Base-by-base conservation (phyloP, 352 stramenopile genomes). In the Pythium apleroticum region DNA sequence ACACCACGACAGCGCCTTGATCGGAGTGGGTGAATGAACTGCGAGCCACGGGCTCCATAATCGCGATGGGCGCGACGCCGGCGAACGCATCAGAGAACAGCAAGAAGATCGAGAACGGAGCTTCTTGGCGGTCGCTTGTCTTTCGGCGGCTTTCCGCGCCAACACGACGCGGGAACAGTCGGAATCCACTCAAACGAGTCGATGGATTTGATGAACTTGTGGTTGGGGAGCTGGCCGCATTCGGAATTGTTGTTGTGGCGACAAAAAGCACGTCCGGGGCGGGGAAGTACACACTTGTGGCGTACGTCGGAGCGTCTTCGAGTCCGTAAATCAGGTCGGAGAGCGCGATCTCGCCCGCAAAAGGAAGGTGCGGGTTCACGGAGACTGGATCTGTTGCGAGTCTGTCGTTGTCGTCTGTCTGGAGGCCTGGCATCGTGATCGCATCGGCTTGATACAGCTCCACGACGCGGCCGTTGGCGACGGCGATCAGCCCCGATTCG, bases 141-240 rank as follows among this genome's bases (percentile, higher is more conserved):
- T 19, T 12, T 14, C 6, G 19, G 20, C 20, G 43, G 20, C 5
- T 15, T 14, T 27, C n/a, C 3, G 4, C 43, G 12, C 43, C 20
- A 4, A 55, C 60, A 63, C 24, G 46, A 46, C 57, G 57, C 1
- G 60, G 19, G 53, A 81, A 90, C 25, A 88, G 53, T 0, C 79
- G 74, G 30, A 90, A 88, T 3, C 81, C 81, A 57, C 84, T 68
- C 4, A 90, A 39, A 15, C 83, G 77, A 33, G 46, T 41, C 6
- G 59, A 43, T 17, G n/a, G 2, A 2, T 20, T 46, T 12, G 37
- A 31, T 7, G 12, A 9, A 1, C 45, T 15, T 12, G 19, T 17
- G 3, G 6, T 19, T 14, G 1, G 11, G 17, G 31, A 19, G n/a
- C 19, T 43, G 0, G 6, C n/a, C 53, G 31, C 45, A 53, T 66